These are phyloP conservation scores for Eucommia ulmoides DNA, from an alignment of 257 asterid genomes.

Conservation along the genomic window DNA sequence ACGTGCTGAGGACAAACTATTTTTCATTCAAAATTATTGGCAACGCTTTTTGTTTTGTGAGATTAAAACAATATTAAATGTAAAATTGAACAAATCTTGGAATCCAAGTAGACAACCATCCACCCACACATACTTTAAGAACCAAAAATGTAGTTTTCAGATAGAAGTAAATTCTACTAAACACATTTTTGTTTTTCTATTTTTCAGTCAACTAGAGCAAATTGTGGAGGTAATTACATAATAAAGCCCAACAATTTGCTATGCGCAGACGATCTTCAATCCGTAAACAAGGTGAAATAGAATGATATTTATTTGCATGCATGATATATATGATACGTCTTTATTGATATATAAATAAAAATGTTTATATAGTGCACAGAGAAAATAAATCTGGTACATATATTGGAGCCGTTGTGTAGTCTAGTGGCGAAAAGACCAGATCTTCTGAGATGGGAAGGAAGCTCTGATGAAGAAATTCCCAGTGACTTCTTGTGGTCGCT, in stretches of 20 bases:
- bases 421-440: too few species aligned
- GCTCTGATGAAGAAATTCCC: too few species aligned
- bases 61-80: too few species aligned
- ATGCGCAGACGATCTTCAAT: slow-evolving; percentile 10
- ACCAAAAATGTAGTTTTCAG: background rate
- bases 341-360: too few species aligned
- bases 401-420: slow-evolving; percentile 20
- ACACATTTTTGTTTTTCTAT: background rate
- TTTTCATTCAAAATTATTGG: too few species aligned
- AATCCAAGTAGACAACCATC: too few species aligned
- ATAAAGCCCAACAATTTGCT: slow-evolving; percentile 7
- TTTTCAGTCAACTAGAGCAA: slow-evolving; percentile 16
- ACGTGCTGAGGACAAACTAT: too few species aligned
- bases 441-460: too few species aligned
- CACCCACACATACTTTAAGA: too few species aligned
- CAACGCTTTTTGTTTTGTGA: too few species aligned
- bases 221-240: slow-evolving; percentile 13
- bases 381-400: slow-evolving; percentile 1
- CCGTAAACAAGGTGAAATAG: slow-evolving; percentile 12
- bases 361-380: background rate
- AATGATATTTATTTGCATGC: background rate
- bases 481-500: background rate
- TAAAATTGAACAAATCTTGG: too few species aligned
- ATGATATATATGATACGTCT: background rate
- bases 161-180: background rate